These are phyloP conservation scores for Pestalotiopsis sp. DNA, from an alignment of 2,329 filamentous ascomycete species.

Conservation along the genomic window DNA sequence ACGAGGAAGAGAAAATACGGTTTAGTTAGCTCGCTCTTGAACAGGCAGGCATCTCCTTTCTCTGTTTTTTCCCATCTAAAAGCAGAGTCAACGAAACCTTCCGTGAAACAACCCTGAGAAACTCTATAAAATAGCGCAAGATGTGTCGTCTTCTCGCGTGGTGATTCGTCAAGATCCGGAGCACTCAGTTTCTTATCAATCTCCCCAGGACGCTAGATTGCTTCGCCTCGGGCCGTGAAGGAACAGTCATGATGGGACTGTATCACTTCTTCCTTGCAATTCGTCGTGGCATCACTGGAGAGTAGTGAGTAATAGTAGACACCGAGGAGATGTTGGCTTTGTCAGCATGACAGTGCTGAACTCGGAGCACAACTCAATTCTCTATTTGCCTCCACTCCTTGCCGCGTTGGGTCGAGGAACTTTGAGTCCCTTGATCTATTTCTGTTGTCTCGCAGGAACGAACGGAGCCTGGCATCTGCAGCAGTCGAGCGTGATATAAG, in stretches of 20 bases:
- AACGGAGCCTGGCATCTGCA: neutral
- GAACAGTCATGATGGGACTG: neutral
- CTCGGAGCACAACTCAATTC: neutral
- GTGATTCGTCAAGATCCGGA: constrained; percentile 2
- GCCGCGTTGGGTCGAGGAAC: neutral
- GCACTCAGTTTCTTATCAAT: neutral
- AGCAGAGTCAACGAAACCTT: neutral
- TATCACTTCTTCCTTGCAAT: neutral
- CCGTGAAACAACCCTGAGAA: neutral
- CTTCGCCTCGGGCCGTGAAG: neutral
- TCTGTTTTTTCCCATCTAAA: neutral
- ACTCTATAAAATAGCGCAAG: neutral
- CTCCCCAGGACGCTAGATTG: neutral
- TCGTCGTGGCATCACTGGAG: neutral
- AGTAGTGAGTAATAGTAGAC: neutral
- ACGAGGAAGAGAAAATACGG: neutral
- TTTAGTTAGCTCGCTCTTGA: neutral
- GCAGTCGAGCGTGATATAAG: neutral
- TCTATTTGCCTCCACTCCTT: neutral
- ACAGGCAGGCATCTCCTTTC: neutral
- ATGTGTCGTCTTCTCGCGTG: neutral
- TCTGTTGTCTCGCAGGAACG: neutral
- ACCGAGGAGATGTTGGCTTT: neutral
- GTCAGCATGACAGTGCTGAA: neutral
- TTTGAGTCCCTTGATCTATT: neutral